phyloP scores from a whole-genome alignment of 306 rosid genomes.

The Vicia villosa region DNA sequence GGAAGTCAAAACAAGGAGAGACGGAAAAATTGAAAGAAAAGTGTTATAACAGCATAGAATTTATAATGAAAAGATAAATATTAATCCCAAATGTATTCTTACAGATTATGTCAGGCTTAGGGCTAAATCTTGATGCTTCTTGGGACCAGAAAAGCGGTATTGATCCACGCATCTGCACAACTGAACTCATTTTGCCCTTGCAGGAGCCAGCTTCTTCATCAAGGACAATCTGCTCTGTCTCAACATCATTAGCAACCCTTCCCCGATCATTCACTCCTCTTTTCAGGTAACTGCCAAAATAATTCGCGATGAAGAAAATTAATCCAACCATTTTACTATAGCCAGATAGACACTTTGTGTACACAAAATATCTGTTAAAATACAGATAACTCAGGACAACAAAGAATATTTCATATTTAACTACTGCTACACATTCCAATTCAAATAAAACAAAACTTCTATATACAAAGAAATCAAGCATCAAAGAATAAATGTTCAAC shows the following conservation, averaged over 20 bases:
- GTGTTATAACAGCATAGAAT: neutral
- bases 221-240: conserved; percentile 95
- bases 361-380: conserved; percentile 21
- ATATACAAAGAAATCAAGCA: conserved; percentile 28
- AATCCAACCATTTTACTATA: conserved; percentile 14
- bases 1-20: conserved; percentile 37
- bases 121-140: conserved; percentile 93
- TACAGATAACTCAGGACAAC: conserved; percentile 19
- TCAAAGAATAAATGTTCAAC: conserved; percentile 22
- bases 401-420: conserved; percentile 15
- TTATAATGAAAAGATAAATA: conserved; percentile 32
- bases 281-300: conserved; percentile 74
- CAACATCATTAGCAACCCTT: conserved; percentile 98
- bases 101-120: conserved; percentile 95
- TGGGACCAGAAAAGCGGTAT: conserved; percentile 99
- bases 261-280: conserved; percentile 98
- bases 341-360: conserved; percentile 22
- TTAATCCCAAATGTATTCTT: conserved; percentile 38
- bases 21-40: neutral
- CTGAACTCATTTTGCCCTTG: conserved; percentile 94
- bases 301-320: conserved; percentile 23
- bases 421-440: conserved; percentile 22
- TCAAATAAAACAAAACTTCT: conserved; percentile 15
- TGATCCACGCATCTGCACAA: conserved; percentile 98
- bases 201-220: conserved; percentile 91